phyloP scores from a whole-genome alignment of 441 rosid species.

The Populus hybrid region DNA sequence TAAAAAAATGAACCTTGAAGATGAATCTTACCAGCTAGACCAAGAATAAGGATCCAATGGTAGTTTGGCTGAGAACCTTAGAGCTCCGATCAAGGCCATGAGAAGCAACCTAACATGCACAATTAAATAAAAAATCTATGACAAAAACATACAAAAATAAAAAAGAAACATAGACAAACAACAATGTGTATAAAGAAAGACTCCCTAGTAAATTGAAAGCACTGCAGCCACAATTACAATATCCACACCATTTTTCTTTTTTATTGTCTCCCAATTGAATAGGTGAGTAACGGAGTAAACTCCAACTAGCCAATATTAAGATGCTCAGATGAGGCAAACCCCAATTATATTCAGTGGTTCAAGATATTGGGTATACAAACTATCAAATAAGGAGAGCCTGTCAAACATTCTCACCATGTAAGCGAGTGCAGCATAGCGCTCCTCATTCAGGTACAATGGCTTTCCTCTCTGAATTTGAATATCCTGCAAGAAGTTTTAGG shows the following conservation, averaged over 20 bases:
- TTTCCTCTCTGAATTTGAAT: constrained; percentile 75
- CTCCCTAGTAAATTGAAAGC: background rate
- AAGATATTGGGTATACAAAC: background rate
- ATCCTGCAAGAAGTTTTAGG: constrained; percentile 50
- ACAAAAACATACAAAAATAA: too few species aligned
- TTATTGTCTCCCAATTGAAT: background rate
- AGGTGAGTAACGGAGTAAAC: background rate
- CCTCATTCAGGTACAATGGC: constrained; percentile 87
- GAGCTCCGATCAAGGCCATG: constrained; percentile 90
- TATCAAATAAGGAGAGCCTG: background rate
- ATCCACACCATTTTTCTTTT: background rate
- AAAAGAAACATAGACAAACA: too few species aligned
- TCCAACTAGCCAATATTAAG: background rate
- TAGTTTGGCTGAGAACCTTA: constrained; percentile 74
- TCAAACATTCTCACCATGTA: constrained; percentile 57
- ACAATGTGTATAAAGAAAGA: background rate
- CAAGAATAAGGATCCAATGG: constrained; percentile 50
- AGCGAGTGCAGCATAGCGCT: constrained; percentile 87
- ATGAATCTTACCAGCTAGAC: constrained; percentile 29
- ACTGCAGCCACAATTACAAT: background rate
- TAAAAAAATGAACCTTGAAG: background rate
- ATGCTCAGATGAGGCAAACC: background rate
- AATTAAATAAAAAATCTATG: too few species aligned
- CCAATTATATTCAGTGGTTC: background rate
- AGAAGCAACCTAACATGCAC: constrained; percentile 99